Evolutionary conservation across 2,329 filamentous ascomycete species (phyloP).

Genomic region (Acrocalymma vagum): DNA sequence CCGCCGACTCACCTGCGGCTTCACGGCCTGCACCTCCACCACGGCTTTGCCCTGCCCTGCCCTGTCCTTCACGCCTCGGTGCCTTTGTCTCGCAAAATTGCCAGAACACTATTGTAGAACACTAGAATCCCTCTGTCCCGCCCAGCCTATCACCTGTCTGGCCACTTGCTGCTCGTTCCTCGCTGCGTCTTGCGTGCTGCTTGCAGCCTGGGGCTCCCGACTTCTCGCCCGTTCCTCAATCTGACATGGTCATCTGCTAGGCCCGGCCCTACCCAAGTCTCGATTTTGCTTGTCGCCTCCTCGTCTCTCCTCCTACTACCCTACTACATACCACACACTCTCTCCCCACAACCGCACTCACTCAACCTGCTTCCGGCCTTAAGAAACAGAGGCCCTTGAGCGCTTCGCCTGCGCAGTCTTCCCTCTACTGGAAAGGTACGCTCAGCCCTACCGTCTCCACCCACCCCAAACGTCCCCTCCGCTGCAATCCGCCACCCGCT

Average conservation of each 20-base stretch:
- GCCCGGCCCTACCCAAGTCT: conserved; percentile 9
- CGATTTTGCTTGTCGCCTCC: conserved; percentile 16
- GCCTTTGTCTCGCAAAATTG: too few species aligned
- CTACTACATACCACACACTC: too few species aligned
- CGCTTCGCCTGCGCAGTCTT: conserved; percentile 17
- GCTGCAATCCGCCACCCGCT: conserved; percentile 20
- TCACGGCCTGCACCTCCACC: background rate
- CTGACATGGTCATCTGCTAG: conserved; percentile 26
- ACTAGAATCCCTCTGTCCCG: too few species aligned
- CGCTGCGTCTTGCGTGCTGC: conserved; percentile 13
- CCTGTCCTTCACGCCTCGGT: too few species aligned
- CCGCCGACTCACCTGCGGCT: conserved; percentile 7
- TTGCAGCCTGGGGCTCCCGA: conserved; percentile 14
- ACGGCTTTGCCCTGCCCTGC: background rate
- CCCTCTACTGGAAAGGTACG: conserved; percentile 19
- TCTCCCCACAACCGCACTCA: conserved; percentile 10
- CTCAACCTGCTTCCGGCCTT: conserved; percentile 10
- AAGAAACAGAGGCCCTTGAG: conserved; percentile 6
- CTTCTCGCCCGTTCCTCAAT: conserved; percentile 17
- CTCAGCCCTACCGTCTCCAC: conserved; percentile 15
- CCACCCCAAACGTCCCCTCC: conserved; percentile 24
- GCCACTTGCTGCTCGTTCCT: conserved; percentile 22
- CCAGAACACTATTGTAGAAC: too few species aligned
- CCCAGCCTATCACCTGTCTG: conserved; percentile 15
- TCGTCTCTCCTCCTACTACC: conserved; percentile 24